These are phyloP conservation scores for Cryptosporidium parvum DNA, from an alignment of 169 alveolate species.

Conservation along the genomic window DNA sequence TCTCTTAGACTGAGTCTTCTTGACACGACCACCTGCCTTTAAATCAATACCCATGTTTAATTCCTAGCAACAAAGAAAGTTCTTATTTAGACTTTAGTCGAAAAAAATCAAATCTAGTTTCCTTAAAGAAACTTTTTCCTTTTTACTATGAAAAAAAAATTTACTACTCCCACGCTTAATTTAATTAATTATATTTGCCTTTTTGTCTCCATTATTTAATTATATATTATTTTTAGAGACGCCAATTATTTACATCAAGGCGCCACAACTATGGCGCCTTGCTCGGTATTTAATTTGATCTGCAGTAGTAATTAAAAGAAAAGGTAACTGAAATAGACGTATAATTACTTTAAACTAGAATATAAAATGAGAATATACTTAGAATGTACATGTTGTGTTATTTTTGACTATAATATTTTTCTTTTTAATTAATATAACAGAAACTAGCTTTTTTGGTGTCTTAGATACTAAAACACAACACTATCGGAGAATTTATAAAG, in stretches of 20 bases:
- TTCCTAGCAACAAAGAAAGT: conserved; percentile 43
- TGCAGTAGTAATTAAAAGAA: neutral
- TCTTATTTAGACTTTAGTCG: conserved; percentile 3
- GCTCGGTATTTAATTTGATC: neutral
- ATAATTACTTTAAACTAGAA: neutral
- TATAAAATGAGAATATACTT: neutral
- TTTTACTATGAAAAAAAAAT: neutral
- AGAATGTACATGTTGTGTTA: neutral
- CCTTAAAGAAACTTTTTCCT: conserved; percentile 12
- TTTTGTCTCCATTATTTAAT: conserved; percentile 43
- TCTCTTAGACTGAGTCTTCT: conserved; percentile 90
- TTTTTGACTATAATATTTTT: neutral
- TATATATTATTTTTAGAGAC: conserved; percentile 23
- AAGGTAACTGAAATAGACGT: neutral
- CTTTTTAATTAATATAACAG: neutral
- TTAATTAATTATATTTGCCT: conserved; percentile 3
- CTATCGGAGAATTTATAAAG: neutral
- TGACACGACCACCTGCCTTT: conserved; percentile 91
- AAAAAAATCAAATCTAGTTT: conserved; percentile 15
- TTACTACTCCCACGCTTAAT: neutral
- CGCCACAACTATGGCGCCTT: neutral
- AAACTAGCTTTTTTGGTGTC: neutral
- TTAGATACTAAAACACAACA: neutral
- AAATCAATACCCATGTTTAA: conserved; percentile 88
- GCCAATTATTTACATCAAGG: conserved; percentile 7